Base-by-base conservation (phyloP, 768 basidiomycete species). In the Leccinellum luteum region DNA sequence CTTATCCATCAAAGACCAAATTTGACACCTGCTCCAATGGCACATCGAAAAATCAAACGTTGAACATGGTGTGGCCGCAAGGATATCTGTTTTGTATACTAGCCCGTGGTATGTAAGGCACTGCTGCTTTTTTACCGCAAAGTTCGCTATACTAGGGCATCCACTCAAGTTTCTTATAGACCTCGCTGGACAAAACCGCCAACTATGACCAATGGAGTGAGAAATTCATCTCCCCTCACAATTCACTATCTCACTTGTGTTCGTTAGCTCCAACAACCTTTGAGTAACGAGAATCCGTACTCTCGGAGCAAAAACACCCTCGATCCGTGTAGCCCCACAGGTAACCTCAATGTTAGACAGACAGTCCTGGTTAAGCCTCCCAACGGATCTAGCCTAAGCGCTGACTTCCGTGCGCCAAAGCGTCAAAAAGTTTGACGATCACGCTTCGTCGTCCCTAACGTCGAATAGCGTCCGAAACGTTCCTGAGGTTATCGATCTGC, bases 291-390 rank as follows among this genome's bases (percentile, higher is more conserved):
- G 17, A 67, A 58, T 25, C 68, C 68, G 9, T 68, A 38, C 19
- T n/a, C 0, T 28, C 23, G 17, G 3, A 4, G 4, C 1, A 12
- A 5, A 21, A 67, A 58, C n/a, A 58, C 6, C 19, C 60, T 62
- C 4, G 0, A 0, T 10, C 0, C 41, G 12, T 0, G 27, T 15
- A 25, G 10, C 23, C 30, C 2, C 21, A 27, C 43, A n/a, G 70
- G 66, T 12, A 73, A 73, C 48, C 71, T 67, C 1, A 71, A 59
- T 21, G 49, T 51, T 10, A 12, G 4, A 3, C 57, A 61, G 54
- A 69, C 48, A n/a, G n/a, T n/a, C n/a, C n/a, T n/a, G n/a, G n/a
- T n/a, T n/a, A n/a, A n/a, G n/a, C n/a, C n/a, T 41, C 14, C 9
- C 25, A 30, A 35, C 28, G 12, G 2, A 25, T 10, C 9, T 10